A percentile compares a stretch with the other conserved stretches of the same genome.
phyloP scores from a whole-genome alignment of 2,329 filamentous ascomycete genomes.

The Arthrobotrys pseudoclavata region DNA sequence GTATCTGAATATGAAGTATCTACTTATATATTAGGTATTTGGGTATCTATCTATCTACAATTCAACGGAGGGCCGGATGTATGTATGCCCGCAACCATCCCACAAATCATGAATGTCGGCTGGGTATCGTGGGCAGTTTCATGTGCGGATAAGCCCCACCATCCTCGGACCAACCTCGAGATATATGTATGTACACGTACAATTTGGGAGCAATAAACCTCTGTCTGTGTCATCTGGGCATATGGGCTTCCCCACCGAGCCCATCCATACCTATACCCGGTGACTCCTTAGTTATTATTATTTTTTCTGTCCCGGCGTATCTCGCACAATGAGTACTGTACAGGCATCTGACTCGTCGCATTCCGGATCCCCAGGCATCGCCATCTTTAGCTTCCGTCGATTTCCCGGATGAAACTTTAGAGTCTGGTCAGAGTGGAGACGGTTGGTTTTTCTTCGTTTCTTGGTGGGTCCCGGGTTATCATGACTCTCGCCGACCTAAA shows the following conservation, averaged over 20 bases:
- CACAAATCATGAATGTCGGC: background rate
- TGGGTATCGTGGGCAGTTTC: slow-evolving; percentile 8
- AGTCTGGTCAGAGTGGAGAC: slow-evolving; percentile 64
- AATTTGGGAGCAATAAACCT: too few relatives aligned
- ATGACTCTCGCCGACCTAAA: slow-evolving; percentile 64
- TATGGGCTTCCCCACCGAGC: too few relatives aligned
- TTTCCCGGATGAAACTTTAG: background rate
- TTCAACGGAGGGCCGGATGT: background rate
- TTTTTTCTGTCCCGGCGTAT: background rate
- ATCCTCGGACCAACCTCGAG: background rate
- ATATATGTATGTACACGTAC: background rate
- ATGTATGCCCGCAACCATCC: slow-evolving; percentile 2
- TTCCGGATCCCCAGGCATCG: background rate
- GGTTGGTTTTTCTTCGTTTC: slow-evolving; percentile 63
- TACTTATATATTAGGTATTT: background rate
- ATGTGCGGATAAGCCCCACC: slow-evolving; percentile 2
- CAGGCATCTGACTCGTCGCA: background rate
- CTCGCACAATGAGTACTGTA: background rate
- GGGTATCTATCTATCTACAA: background rate
- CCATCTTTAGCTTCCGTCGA: slow-evolving; percentile 1
- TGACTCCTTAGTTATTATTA: background rate
- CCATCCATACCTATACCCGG: background rate
- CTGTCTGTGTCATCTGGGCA: background rate
- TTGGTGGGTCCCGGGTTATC: slow-evolving; percentile 20
- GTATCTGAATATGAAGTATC: background rate